phyloP scores from a whole-genome alignment of 306 rosid species.

The Dryas drummondii region DNA sequence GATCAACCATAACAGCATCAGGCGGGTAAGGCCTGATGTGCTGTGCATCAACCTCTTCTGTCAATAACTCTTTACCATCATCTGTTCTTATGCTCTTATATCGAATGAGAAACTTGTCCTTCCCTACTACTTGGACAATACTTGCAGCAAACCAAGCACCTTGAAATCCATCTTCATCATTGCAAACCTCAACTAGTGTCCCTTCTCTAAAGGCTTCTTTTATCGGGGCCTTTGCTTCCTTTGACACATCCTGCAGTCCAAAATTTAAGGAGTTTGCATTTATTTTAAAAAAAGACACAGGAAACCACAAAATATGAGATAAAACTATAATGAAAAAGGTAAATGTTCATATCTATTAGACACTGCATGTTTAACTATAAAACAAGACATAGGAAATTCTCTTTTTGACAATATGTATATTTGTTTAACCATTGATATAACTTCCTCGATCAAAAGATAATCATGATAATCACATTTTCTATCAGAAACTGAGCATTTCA shows the following conservation, averaged over 20 bases:
- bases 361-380: background rate
- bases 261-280: background rate
- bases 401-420: background rate
- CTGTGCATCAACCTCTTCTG: conserved; percentile 44
- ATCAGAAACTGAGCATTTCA: background rate
- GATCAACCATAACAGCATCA: conserved; percentile 19
- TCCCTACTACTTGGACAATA: conserved; percentile 31
- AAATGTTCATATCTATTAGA: background rate
- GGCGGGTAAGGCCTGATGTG: conserved; percentile 67
- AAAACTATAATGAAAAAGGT: background rate
- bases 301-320: background rate
- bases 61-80: conserved; percentile 38
- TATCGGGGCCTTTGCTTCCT: conserved; percentile 16
- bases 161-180: conserved; percentile 66
- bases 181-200: conserved; percentile 56
- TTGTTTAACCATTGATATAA: background rate
- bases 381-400: background rate
- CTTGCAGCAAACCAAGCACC: conserved; percentile 75
- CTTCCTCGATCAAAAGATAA: background rate
- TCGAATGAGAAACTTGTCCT: conserved; percentile 38
- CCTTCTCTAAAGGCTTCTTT: conserved; percentile 33
- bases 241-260: conserved; percentile 15
- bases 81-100: conserved; percentile 48
- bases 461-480: background rate
- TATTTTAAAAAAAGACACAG: background rate